These are phyloP conservation scores for Phytophthora pini DNA, from an alignment of 352 stramenopile genomes.

Conservation along the genomic window DNA sequence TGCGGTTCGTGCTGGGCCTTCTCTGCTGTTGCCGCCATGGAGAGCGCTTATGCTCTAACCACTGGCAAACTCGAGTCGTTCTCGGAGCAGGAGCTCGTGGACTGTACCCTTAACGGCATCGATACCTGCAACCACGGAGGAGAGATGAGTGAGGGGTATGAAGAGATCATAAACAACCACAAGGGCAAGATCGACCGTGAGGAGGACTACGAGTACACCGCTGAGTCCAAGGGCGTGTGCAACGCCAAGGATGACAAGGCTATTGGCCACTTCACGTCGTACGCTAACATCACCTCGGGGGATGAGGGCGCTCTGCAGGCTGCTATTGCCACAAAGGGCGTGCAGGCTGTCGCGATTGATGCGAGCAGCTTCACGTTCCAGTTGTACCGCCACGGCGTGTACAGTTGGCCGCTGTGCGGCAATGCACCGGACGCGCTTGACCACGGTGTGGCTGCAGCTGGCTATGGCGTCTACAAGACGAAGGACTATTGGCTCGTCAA, in stretches of 20 bases:
- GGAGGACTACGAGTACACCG: slow-evolving; percentile 95
- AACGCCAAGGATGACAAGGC: slow-evolving; percentile 76
- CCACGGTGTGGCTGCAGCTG: slow-evolving; percentile 94
- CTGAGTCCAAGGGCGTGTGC: slow-evolving; percentile 90
- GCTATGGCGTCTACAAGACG: slow-evolving; percentile 89
- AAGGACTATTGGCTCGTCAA: slow-evolving; percentile 94
- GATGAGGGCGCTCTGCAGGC: slow-evolving; percentile 84
- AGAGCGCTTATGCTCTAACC: slow-evolving; percentile 95
- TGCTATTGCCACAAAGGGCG: slow-evolving; percentile 78
- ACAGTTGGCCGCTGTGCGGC: slow-evolving; percentile 52
- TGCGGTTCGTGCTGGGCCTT: slow-evolving; percentile 98
- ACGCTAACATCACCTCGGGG: slow-evolving; percentile 68
- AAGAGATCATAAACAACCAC: slow-evolving; percentile 92
- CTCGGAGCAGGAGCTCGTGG: slow-evolving; percentile 98
- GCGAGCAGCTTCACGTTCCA: slow-evolving; percentile 82
- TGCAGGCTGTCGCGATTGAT: slow-evolving; percentile 89
- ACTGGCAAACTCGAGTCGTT: slow-evolving; percentile 92
- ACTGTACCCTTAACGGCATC: slow-evolving; percentile 95
- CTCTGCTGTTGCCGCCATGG: slow-evolving; percentile 96
- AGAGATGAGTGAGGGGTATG: slow-evolving; percentile 98
- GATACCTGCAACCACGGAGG: slow-evolving; percentile 96
- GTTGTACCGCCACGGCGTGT: slow-evolving; percentile 78
- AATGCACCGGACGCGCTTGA: slow-evolving; percentile 93
- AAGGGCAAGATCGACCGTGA: slow-evolving; percentile 90
- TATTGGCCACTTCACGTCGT: slow-evolving; percentile 87